Evolutionary conservation across 2,329 filamentous ascomycete genomes (phyloP), one percentile per base, ranked within the genome.

Genomic region (Alternaria gansuensis): DNA sequence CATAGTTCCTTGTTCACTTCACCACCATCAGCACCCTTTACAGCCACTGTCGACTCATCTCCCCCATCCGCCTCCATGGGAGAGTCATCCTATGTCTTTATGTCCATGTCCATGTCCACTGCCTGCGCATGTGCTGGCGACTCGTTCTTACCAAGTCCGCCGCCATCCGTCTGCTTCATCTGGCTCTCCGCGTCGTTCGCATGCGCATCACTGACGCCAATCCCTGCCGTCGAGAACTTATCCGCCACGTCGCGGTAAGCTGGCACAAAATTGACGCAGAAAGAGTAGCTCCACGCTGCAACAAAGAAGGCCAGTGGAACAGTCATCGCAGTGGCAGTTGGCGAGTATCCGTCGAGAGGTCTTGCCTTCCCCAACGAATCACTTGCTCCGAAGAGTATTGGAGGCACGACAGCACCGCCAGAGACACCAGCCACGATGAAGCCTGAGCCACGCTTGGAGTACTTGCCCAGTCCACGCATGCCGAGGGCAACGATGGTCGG

Each of bases 401-500:
- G 88, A 1, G 91, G 91, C 7, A 93, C 89, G 1, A 76, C 84
- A 2, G 91, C 90, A 57, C 91, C 91, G 13, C 91, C 90, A 14
- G 85, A 82, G 0, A 93, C 89, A 64, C 88, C 90, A 4, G 82
- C 88, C 2, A 92, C 84, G 64, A 96, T 87, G 74, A 86, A 90
- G 1, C 90, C 90, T 2, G 87, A 88, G 1, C 90, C 91, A 60
- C 90, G 85, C 81, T 93, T 93, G 34, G 88, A 91, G 78, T 94
- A 88, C 17, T 87, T 85, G 5, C 91, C 91, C 1, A 93, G 82
- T 2, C 90, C 90, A 23, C 91, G 86, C 59, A 96, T 88, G 3
- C 90, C 90, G 11, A 95, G 84, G 3, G 90, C 88, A 66, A 93
- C 92, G 59, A 95, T 88, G 2, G 93, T 87, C 0, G 93, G 92